Evolutionary conservation across 2,329 filamentous ascomycete genomes (phyloP).

Genomic region (Niveomyces coronatus): DNA sequence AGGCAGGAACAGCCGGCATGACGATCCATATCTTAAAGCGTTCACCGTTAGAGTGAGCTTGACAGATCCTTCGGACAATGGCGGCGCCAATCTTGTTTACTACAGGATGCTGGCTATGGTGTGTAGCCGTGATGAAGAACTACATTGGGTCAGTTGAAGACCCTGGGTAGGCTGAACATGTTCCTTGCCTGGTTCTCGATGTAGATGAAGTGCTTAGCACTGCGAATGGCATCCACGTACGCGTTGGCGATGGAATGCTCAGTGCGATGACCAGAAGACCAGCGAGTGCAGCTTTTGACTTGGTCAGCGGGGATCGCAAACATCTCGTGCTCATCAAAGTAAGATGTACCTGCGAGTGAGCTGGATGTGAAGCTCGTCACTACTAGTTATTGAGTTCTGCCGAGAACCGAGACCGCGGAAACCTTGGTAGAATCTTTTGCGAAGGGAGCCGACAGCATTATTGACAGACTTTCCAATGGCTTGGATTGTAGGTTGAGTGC

Average conservation of each 20-base stretch:
- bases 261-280: conserved; percentile 41
- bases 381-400: conserved; percentile 18
- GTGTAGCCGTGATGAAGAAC: conserved; percentile 81
- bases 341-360: conserved; percentile 35
- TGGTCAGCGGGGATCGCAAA: not conserved
- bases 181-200: conserved; percentile 58
- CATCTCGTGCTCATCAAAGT: too few relatives aligned
- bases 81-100: conserved; percentile 69
- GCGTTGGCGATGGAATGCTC: conserved; percentile 80
- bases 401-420: conserved; percentile 29
- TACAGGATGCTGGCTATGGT: conserved; percentile 58
- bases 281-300: conserved; percentile 32
- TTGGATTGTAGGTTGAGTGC: not conserved
- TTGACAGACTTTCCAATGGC: conserved; percentile 2
- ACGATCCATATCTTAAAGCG: conserved; percentile 66
- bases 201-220: conserved; percentile 64
- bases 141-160: conserved; percentile 21
- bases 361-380: conserved; percentile 33
- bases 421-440: conserved; percentile 31
- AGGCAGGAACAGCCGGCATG: conserved; percentile 73
- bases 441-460: conserved; percentile 32
- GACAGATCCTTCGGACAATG: conserved; percentile 66
- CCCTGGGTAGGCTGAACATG: accelerated
- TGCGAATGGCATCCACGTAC: conserved; percentile 61
- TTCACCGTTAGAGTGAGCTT: conserved; percentile 54